Evolutionary conservation across 305 asterid genomes (phyloP).

Genomic region (Plantago lanceolata): DNA sequence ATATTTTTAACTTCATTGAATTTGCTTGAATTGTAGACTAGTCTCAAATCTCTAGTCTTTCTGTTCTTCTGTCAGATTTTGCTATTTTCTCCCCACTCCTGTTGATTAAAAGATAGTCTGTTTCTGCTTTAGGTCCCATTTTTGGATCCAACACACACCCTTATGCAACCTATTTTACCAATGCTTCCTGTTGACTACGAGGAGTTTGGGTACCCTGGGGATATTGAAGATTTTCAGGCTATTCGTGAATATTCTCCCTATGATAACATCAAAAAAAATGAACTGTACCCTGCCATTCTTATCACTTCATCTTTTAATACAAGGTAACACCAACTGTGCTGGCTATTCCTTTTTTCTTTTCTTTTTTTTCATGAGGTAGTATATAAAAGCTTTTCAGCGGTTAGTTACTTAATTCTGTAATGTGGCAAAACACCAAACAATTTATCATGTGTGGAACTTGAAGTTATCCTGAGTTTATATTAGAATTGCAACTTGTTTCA

Average conservation of each 20-base stretch:
- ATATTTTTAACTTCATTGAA: slow-evolving; percentile 9
- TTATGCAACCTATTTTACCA: slow-evolving; percentile 68
- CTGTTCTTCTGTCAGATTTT: not conserved
- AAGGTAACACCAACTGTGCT: slow-evolving; percentile 38
- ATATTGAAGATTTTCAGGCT: slow-evolving; percentile 72
- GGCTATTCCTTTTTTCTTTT: not conserved
- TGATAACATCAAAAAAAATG: slow-evolving; percentile 63
- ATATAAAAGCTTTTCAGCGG: not conserved
- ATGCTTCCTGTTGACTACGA: slow-evolving; percentile 75
- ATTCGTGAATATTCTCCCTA: slow-evolving; percentile 81
- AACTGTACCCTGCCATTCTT: slow-evolving; percentile 65
- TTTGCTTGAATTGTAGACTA: not conserved
- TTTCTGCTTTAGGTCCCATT: slow-evolving; percentile 61
- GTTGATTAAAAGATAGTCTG: slow-evolving; percentile 18
- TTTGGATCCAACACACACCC: slow-evolving; percentile 85
- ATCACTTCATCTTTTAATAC: slow-evolving; percentile 77
- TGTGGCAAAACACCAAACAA: not conserved
- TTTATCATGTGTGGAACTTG: not conserved
- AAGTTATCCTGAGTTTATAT: not conserved
- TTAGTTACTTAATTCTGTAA: not conserved
- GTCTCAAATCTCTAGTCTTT: not conserved
- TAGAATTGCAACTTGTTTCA: too few species aligned
- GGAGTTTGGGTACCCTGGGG: slow-evolving; percentile 96
- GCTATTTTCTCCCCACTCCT: slow-evolving; percentile 1
- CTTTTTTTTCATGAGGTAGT: too few species aligned